Percentiles rank a stretch among this genome's conserved stretches.
Evolutionary conservation across 345 rosid genomes (phyloP).

Genomic region (Conringia planisiliqua): DNA sequence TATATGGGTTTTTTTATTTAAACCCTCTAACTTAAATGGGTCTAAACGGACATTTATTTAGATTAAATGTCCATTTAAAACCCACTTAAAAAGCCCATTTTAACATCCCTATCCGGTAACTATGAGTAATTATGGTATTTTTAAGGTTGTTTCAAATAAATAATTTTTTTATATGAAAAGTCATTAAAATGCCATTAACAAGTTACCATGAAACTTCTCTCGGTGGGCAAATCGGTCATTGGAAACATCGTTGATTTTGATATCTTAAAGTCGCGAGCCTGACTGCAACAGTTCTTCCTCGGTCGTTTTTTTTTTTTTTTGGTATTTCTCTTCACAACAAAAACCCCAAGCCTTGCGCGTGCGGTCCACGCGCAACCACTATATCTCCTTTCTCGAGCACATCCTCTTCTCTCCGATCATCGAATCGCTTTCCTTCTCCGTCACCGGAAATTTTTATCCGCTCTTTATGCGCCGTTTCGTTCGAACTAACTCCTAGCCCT

Average conservation of each 20-base stretch:
- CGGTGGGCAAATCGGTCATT: slow-evolving; percentile 9
- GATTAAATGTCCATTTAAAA: too few relatives aligned
- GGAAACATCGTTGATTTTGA: not conserved
- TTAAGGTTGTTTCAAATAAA: too few relatives aligned
- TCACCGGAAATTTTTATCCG: not conserved
- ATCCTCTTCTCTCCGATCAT: not conserved
- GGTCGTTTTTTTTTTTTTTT: not conserved
- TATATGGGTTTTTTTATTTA: too few relatives aligned
- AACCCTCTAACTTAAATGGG: too few relatives aligned
- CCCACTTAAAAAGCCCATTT: too few relatives aligned
- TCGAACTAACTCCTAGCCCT: not conserved
- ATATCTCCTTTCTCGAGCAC: not conserved
- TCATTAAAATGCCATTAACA: not conserved
- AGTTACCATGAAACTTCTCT: not conserved
- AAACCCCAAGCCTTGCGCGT: slow-evolving; percentile 5
- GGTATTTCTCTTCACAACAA: not conserved
- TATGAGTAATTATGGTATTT: too few relatives aligned
- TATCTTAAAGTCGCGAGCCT: not conserved
- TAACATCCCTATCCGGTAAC: too few relatives aligned
- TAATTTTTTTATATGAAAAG: too few relatives aligned
- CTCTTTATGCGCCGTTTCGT: not conserved
- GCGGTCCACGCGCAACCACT: slow-evolving; percentile 15
- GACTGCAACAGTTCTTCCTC: slow-evolving; percentile 7
- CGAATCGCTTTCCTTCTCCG: not conserved
- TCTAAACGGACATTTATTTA: too few relatives aligned